A percentile compares a stretch with the other conserved stretches of the same genome.
These are phyloP conservation scores for Seiridium cupressi DNA, from an alignment of 2,329 filamentous ascomycete species.

Conservation along the genomic window DNA sequence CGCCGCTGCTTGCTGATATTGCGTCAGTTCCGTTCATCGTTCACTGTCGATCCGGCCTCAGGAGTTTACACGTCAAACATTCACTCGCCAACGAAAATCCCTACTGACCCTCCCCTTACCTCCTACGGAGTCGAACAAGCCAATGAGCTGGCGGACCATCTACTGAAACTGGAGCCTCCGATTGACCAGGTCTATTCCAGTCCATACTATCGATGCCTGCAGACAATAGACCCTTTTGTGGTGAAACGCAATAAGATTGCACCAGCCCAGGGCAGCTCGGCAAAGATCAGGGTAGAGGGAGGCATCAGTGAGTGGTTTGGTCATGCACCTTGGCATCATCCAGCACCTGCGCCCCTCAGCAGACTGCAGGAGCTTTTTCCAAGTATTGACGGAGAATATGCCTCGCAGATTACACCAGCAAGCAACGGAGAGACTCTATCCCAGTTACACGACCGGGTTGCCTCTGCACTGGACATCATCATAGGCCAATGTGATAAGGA, in stretches of 20 bases:
- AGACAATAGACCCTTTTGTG: slow-evolving; percentile 74
- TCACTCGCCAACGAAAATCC: slow-evolving; percentile 80
- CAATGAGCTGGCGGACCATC: slow-evolving; percentile 68
- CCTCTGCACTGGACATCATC: slow-evolving; percentile 66
- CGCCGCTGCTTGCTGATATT: slow-evolving; percentile 16
- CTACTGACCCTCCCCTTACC: slow-evolving; percentile 84
- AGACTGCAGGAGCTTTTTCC: slow-evolving; percentile 69
- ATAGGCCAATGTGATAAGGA: slow-evolving; percentile 72
- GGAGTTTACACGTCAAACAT: slow-evolving; percentile 74
- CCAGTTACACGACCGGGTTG: slow-evolving; percentile 77
- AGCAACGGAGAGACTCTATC: slow-evolving; percentile 75
- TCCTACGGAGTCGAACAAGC: slow-evolving; percentile 84
- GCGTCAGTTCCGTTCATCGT: slow-evolving; percentile 81
- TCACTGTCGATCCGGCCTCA: slow-evolving; percentile 78
- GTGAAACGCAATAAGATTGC: slow-evolving; percentile 33
- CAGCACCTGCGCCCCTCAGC: slow-evolving; percentile 65
- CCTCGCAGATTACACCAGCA: slow-evolving; percentile 64
- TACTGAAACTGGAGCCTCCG: slow-evolving; percentile 61
- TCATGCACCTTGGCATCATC: slow-evolving; percentile 80
- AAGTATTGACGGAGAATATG: slow-evolving; percentile 55
- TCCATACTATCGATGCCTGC: slow-evolving; percentile 83
- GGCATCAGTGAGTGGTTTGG: slow-evolving; percentile 88
- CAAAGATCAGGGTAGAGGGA: slow-evolving; percentile 50
- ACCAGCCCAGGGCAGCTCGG: slow-evolving; percentile 19
- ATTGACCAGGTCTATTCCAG: slow-evolving; percentile 76